Conservation (phyloP, 2,329 filamentous ascomycete genomes). For the Talaromyces sp. region DNA sequence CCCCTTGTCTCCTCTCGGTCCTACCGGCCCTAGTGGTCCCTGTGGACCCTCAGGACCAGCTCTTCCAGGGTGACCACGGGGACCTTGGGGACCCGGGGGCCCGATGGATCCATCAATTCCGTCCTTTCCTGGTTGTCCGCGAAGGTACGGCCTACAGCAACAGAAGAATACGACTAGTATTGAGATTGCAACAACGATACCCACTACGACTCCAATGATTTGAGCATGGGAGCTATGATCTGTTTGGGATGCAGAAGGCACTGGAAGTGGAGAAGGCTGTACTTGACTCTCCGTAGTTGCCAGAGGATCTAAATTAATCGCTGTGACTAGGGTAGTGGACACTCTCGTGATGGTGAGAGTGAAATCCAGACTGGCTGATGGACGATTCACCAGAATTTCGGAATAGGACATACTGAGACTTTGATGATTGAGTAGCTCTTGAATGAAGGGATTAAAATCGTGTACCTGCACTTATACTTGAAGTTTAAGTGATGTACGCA, state of each 20-base stretch:
- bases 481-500: too few species aligned
- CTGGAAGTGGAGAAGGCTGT: background rate
- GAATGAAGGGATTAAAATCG: too few species aligned
- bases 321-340: constrained; percentile 7
- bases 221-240: background rate
- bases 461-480: too few species aligned
- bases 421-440: background rate
- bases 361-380: constrained; percentile 2
- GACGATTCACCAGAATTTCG: background rate
- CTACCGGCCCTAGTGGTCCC: background rate
- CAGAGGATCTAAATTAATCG: background rate
- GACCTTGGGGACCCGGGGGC: background rate
- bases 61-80: background rate
- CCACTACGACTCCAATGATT: constrained; percentile 4
- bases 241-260: background rate
- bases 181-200: background rate
- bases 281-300: background rate
- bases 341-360: constrained; percentile 4
- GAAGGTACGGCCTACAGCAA: background rate
- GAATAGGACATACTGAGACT: background rate
- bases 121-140: background rate
- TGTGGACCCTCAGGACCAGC: background rate
- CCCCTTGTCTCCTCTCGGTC: background rate
- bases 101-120: background rate
- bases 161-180: background rate